Base-by-base conservation (phyloP, 208 protist genomes). In the Trypanosoma cruzi region DNA sequence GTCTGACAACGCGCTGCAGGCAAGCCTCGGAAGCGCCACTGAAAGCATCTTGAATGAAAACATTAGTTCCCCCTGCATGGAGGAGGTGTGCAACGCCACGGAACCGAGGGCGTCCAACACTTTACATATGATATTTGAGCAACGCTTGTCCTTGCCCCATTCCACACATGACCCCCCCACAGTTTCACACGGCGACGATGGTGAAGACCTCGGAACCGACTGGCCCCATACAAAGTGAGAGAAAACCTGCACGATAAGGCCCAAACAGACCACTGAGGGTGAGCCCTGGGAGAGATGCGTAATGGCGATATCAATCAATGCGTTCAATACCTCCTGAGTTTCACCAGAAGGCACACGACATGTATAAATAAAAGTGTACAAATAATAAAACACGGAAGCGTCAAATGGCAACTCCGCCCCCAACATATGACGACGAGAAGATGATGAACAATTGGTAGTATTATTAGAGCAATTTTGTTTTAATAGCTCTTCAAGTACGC, bases 41-140 rank as follows among this genome's bases (percentile, higher is more conserved):
- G 70, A 52, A 57, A 89, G 36, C n/a, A 75, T 36, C 16, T 59
- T 29, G 7, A 75, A 53, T 32, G 58, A n/a, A 55, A 71, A 71
- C 44, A 72, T 34, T 4, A 81, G 52, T 26, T 63, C 59, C 34
- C 53, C 34, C 55, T 75, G 56, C 56, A 69, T 34, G 59, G 53
- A 53, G 57, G 68, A 28, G 66, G 69, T 44, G 61, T 77, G 71
- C 16, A 67, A 64, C 36, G 75, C 36, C 16, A 31, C 52, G 34
- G 58, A 20, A 6, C 29, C 36, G 34, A 82, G 53, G 10, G 63
- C 54, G 57, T 88, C 82, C 22, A 84, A 32, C 13, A 80, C 60
- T 57, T 72, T 75, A 59, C 75, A 81, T 52, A 88, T 62, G 20
- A 78, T 44, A 18, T 72, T 65, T 0, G 67, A 37, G 66, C 69